These are phyloP conservation scores for Raddia guianensis DNA, from an alignment of 176 grass and related monocot genomes.

Conservation along the genomic window DNA sequence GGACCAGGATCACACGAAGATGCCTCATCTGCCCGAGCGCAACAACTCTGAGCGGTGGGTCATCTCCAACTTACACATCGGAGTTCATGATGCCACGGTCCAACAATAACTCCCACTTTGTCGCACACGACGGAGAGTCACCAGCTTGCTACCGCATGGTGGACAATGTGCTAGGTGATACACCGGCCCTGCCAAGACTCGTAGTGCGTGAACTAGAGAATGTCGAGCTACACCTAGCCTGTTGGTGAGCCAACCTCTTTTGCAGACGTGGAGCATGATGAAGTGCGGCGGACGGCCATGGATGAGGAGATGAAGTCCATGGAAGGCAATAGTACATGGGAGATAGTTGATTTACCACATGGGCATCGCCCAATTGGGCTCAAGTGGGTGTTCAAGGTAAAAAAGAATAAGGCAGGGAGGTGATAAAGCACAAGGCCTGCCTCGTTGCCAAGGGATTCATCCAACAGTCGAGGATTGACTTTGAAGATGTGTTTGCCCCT, in stretches of 20 bases:
- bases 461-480: neutral
- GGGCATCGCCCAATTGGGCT: neutral
- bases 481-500: neutral
- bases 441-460: neutral
- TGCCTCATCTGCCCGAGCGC: no score
- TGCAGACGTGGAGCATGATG: neutral
- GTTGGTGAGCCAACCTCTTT: neutral
- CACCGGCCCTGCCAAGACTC: accelerated
- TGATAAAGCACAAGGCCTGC: neutral
- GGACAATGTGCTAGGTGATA: neutral
- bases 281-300: neutral
- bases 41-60: no score
- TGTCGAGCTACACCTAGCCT: neutral
- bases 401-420: neutral
- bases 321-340: neutral
- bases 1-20: no score
- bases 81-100: no score
- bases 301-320: neutral
- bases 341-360: neutral
- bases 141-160: accelerated
- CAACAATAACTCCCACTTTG: no score
- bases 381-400: neutral
- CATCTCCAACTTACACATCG: no score
- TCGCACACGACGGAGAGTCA: neutral
- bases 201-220: neutral